Conservation (phyloP, 2,329 filamentous ascomycete genomes). For the Cercospora zeae-maydis region DNA sequence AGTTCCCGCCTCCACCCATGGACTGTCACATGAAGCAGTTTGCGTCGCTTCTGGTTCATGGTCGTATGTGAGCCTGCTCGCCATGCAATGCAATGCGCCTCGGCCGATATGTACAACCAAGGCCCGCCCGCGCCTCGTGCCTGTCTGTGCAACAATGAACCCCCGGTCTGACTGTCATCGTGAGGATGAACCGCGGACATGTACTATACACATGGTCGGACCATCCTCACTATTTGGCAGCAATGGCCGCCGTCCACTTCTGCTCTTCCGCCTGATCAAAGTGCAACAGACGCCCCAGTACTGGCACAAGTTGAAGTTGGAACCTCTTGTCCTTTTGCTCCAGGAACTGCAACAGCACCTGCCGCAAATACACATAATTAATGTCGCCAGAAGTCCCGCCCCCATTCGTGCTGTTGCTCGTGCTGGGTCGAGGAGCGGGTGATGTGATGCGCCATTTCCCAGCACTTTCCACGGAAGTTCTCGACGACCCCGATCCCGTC, state of each 20-base stretch:
- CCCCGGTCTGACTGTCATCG: too few species aligned
- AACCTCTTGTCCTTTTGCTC: slow-evolving; percentile 76
- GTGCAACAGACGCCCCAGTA: slow-evolving; percentile 69
- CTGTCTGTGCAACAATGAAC: not conserved
- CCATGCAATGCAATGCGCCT: not conserved
- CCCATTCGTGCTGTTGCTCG: slow-evolving; percentile 12
- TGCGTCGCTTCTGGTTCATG: not conserved
- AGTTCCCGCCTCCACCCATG: too few species aligned
- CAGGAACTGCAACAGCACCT: slow-evolving; percentile 74
- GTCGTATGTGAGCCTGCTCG: not conserved
- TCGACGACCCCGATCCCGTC: slow-evolving; percentile 49
- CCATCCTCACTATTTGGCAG: slow-evolving; percentile 37
- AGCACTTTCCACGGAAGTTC: slow-evolving; percentile 57
- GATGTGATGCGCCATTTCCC: slow-evolving; percentile 41
- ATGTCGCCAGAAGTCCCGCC: slow-evolving; percentile 31
- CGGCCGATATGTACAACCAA: not conserved
- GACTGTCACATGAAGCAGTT: not conserved
- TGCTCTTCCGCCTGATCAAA: slow-evolving; percentile 82
- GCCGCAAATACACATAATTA: slow-evolving; percentile 72
- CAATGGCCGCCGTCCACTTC: slow-evolving; percentile 77
- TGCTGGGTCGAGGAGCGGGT: slow-evolving; percentile 34
- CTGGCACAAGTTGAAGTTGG: slow-evolving; percentile 71
- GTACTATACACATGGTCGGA: not conserved
- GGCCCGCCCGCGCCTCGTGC: not conserved
- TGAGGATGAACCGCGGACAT: too few species aligned